A percentile compares a stretch with the other conserved stretches of the same genome.
Evolutionary conservation across 2,329 filamentous ascomycete genomes (phyloP).

Genomic region (Aschersonia sp.): DNA sequence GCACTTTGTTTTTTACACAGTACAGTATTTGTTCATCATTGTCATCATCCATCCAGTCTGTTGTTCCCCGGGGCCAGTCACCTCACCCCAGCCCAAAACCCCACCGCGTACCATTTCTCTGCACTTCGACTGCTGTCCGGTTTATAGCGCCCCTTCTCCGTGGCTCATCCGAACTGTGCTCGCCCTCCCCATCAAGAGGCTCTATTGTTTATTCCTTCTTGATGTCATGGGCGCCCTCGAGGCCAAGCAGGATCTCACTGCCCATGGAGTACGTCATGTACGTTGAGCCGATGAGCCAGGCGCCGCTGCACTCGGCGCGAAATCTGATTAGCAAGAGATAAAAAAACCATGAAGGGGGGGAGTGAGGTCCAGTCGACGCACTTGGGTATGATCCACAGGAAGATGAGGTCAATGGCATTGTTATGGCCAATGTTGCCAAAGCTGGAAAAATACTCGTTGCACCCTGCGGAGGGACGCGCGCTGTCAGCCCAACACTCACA

Average conservation of each 20-base stretch:
- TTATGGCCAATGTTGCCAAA: conserved; percentile 47
- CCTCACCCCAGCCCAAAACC: too few relatives aligned
- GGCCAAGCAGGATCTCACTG: conserved; percentile 30
- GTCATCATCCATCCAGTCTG: too few relatives aligned
- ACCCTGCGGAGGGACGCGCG: conserved; percentile 23
- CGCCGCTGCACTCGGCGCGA: conserved; percentile 18
- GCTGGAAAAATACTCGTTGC: conserved; percentile 39
- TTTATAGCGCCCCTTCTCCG: too few relatives aligned
- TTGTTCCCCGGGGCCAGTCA: too few relatives aligned
- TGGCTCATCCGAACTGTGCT: too few relatives aligned
- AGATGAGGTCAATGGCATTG: conserved; percentile 23
- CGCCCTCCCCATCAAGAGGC: too few relatives aligned
- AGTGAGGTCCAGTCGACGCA: conserved; percentile 17
- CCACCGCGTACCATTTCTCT: too few relatives aligned
- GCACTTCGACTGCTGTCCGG: too few relatives aligned
- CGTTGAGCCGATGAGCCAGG: conserved; percentile 37
- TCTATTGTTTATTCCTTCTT: neutral
- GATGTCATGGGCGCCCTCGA: conserved; percentile 22
- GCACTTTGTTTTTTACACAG: too few relatives aligned
- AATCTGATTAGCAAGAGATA: neutral
- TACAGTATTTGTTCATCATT: too few relatives aligned
- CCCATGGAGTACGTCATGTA: conserved; percentile 37
- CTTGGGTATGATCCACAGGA: conserved; percentile 46
- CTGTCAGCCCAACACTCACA: neutral
- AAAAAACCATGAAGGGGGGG: neutral